These are phyloP conservation scores for Monosporascus sp. DNA, from an alignment of 2,329 filamentous ascomycete genomes.

Conservation along the genomic window DNA sequence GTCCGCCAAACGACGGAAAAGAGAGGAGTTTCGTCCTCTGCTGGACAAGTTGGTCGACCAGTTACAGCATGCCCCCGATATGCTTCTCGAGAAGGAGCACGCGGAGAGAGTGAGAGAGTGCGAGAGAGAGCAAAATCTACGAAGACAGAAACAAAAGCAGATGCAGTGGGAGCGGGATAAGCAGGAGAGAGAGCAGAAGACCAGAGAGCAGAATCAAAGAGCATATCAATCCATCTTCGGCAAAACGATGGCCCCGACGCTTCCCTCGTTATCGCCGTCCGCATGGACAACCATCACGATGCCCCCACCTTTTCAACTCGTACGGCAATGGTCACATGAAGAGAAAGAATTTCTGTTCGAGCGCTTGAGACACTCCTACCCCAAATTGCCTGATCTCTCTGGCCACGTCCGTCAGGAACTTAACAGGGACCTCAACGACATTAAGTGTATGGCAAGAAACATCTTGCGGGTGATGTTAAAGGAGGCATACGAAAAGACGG, in stretches of 20 bases:
- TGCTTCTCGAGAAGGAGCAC: slow-evolving; percentile 10
- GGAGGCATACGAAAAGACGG: slow-evolving; percentile 9
- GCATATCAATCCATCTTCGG: slow-evolving; percentile 15
- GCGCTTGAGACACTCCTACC: slow-evolving; percentile 20
- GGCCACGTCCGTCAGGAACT: slow-evolving; percentile 12
- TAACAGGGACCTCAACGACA: slow-evolving; percentile 17
- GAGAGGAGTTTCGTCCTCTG: slow-evolving; percentile 13
- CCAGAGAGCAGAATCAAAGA: slow-evolving; percentile 16
- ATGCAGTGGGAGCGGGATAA: slow-evolving; percentile 9
- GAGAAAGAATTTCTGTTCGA: slow-evolving; percentile 19
- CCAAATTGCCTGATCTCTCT: slow-evolving; percentile 15
- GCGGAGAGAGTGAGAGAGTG: slow-evolving; percentile 3
- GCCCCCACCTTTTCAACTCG: not conserved
- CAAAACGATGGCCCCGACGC: slow-evolving; percentile 6
- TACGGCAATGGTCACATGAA: slow-evolving; percentile 18
- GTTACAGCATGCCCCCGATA: slow-evolving; percentile 12
- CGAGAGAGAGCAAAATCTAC: slow-evolving; percentile 4
- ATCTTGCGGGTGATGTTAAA: slow-evolving; percentile 19
- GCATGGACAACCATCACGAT: slow-evolving; percentile 4
- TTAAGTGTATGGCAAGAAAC: slow-evolving; percentile 18
- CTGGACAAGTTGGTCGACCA: slow-evolving; percentile 9
- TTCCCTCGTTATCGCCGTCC: slow-evolving; percentile 7
- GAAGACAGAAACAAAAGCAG: slow-evolving; percentile 10
- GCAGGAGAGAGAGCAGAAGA: slow-evolving; percentile 6
- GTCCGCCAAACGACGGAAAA: slow-evolving; percentile 3